phyloP scores from a whole-genome alignment of 129 eudicot species.

The Centrapalus pauciflorus region DNA sequence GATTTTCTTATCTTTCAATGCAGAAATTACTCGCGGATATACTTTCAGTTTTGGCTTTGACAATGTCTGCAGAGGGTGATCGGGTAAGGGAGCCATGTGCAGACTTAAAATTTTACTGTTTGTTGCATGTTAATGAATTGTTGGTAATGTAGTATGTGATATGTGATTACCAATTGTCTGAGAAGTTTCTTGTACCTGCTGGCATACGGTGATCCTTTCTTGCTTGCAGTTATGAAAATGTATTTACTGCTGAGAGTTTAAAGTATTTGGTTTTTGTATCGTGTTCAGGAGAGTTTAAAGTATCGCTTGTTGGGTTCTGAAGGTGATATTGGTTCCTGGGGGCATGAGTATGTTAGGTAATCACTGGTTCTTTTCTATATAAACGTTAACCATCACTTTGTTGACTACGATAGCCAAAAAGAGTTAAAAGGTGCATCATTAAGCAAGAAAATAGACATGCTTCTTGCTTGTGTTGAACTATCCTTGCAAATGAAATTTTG shows the following conservation, averaged over 20 bases:
- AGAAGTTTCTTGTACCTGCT: background rate
- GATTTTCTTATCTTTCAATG: constrained; percentile 16
- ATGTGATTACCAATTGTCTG: background rate
- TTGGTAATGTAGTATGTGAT: background rate
- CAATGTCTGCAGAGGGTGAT: constrained; percentile 99
- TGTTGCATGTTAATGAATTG: background rate
- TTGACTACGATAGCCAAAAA: background rate
- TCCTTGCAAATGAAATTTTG: background rate
- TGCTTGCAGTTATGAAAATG: background rate
- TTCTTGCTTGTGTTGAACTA: background rate
- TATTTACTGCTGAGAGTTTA: background rate
- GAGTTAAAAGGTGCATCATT: background rate
- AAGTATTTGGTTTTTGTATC: background rate
- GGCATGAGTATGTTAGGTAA: constrained; percentile 99
- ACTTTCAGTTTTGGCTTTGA: constrained; percentile 97
- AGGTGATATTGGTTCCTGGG: constrained; percentile 99
- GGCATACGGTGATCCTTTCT: background rate
- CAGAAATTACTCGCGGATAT: constrained; percentile 94
- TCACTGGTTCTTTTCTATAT: constrained; percentile 5
- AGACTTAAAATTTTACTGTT: background rate
- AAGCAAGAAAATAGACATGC: background rate
- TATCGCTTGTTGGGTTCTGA: constrained; percentile 91
- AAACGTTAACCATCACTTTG: background rate
- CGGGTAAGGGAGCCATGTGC: constrained; percentile 41
- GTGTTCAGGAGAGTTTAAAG: constrained; percentile 77